These are phyloP conservation scores for Clonostachys byssicola DNA, from an alignment of 2,329 filamentous ascomycete species.

Conservation along the genomic window DNA sequence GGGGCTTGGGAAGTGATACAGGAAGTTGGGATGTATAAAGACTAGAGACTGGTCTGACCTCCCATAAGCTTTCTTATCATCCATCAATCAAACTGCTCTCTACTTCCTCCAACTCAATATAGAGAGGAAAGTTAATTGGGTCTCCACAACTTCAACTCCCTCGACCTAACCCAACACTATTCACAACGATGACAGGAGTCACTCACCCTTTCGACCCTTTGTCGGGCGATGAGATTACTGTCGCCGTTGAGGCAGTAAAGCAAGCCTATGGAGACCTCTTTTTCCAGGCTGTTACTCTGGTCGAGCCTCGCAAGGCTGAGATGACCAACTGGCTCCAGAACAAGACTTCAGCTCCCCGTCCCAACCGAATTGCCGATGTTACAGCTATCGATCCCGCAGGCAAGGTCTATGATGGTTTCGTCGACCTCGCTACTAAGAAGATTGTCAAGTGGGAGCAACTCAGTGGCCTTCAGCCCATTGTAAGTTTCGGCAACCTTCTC, in stretches of 20 bases:
- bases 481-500: constrained; percentile 24
- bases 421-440: constrained; percentile 64
- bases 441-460: constrained; percentile 73
- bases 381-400: constrained; percentile 77
- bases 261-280: constrained; percentile 66
- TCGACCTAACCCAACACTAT: not conserved
- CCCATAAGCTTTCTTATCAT: not conserved
- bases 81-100: not conserved
- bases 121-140: not conserved
- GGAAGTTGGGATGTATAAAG: too few species aligned
- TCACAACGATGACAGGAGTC: not conserved
- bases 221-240: constrained; percentile 66
- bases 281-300: constrained; percentile 84
- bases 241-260: constrained; percentile 63
- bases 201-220: constrained; percentile 76
- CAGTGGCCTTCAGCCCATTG: constrained; percentile 76
- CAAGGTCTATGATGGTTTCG: constrained; percentile 77
- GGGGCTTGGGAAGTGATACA: too few species aligned
- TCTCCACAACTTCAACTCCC: not conserved
- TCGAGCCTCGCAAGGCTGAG: constrained; percentile 80
- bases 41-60: too few species aligned
- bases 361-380: constrained; percentile 72
- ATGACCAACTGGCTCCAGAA: constrained; percentile 77
- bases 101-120: not conserved
- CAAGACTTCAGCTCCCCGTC: constrained; percentile 55